These are phyloP conservation scores for Helminthosporium solani DNA, from an alignment of 2,329 filamentous ascomycete genomes.

Conservation along the genomic window DNA sequence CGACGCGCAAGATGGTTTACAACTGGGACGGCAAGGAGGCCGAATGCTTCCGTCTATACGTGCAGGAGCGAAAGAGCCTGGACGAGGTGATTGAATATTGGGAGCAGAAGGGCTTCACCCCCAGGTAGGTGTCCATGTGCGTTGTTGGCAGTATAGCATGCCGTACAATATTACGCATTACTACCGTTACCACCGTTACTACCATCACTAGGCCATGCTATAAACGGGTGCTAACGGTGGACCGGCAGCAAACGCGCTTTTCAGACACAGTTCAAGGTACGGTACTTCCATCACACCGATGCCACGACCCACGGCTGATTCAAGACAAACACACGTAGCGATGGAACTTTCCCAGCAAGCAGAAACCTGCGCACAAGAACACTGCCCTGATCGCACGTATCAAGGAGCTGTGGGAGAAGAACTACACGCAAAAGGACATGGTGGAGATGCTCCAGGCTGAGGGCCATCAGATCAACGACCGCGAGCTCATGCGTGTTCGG, in stretches of 20 bases:
- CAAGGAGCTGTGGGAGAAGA: conserved; percentile 75
- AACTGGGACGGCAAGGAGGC: conserved; percentile 68
- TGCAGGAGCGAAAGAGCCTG: conserved; percentile 70
- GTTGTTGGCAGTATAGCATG: conserved; percentile 16
- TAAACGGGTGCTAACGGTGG: conserved; percentile 11
- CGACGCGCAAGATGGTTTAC: conserved; percentile 45
- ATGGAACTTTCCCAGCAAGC: conserved; percentile 77
- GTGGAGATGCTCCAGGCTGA: conserved; percentile 67
- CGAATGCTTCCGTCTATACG: conserved; percentile 70
- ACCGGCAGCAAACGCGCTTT: conserved; percentile 69
- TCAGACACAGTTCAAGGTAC: conserved; percentile 68
- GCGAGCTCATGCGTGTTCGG: conserved; percentile 69
- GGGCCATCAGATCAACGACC: conserved; percentile 70
- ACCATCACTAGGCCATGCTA: background rate
- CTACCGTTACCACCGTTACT: background rate
- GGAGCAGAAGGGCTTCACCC: conserved; percentile 64
- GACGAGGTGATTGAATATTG: conserved; percentile 72
- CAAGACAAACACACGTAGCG: conserved; percentile 39
- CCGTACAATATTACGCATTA: conserved; percentile 21
- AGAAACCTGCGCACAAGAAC: conserved; percentile 71
- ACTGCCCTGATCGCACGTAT: conserved; percentile 66
- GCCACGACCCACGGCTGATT: conserved; percentile 4
- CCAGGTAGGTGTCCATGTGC: conserved; percentile 60
- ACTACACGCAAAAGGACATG: conserved; percentile 73
- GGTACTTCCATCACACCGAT: background rate